These are phyloP conservation scores for Plantago elongata DNA, from an alignment of 257 asterid genomes.

Conservation along the genomic window DNA sequence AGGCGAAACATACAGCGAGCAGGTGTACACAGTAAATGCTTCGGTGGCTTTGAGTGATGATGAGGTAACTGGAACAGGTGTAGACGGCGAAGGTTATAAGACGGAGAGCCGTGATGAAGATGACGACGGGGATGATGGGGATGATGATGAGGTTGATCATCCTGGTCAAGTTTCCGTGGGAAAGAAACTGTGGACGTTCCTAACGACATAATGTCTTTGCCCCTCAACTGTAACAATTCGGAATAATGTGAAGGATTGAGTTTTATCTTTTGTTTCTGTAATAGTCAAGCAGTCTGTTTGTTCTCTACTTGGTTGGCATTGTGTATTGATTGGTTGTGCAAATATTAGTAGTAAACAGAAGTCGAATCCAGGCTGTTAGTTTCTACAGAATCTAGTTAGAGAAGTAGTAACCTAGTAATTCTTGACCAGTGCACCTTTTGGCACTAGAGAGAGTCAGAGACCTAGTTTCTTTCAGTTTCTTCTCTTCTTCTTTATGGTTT, in stretches of 20 bases:
- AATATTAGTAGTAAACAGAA: constrained; percentile 13
- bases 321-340: constrained; percentile 36
- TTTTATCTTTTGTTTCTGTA: not conserved
- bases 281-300: not conserved
- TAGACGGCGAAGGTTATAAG: constrained; percentile 30
- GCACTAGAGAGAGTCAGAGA: constrained; percentile 17
- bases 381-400: not conserved
- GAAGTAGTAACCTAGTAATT: constrained; percentile 15
- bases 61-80: constrained; percentile 52
- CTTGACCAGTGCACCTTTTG: constrained; percentile 5
- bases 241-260: constrained; percentile 1
- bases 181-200: constrained; percentile 90
- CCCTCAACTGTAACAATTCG: constrained; percentile 21
- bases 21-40: constrained; percentile 25
- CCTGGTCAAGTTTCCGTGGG: constrained; percentile 91
- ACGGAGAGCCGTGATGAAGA: constrained; percentile 40
- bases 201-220: constrained; percentile 46
- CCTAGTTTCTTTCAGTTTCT: too few relatives aligned
- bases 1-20: constrained; percentile 30
- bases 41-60: constrained; percentile 35
- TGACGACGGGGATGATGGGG: constrained; percentile 42
- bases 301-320: constrained; percentile 18
- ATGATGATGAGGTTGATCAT: constrained; percentile 62
- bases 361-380: constrained; percentile 17
- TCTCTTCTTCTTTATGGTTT: too few relatives aligned